These are phyloP conservation scores for Panaeolus papilionaceus DNA, from an alignment of 768 basidiomycete species.

Conservation along the genomic window DNA sequence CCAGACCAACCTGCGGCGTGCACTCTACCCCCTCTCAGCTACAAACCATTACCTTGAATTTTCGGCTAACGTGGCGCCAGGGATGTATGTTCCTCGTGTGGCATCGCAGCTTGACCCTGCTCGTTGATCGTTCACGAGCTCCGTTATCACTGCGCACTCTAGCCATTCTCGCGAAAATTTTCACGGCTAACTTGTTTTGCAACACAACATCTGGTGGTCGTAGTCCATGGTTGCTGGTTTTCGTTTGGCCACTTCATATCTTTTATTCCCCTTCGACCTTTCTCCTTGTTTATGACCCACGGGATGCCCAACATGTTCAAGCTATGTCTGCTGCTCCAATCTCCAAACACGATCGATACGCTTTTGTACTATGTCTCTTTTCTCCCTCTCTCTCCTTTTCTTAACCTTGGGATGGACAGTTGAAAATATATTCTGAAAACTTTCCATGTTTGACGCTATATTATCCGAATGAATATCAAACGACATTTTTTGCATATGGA, in stretches of 20 bases:
- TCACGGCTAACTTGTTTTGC: background rate
- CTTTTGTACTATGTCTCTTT: slow-evolving; percentile 19
- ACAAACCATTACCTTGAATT: slow-evolving; percentile 7
- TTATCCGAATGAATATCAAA: background rate
- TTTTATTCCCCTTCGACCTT: slow-evolving; percentile 8
- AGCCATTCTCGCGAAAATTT: background rate
- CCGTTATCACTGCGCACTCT: background rate
- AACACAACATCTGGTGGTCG: background rate
- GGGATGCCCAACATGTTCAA: background rate
- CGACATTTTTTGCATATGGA: background rate
- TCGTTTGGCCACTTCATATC: background rate
- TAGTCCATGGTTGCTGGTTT: background rate
- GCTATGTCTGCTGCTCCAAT: background rate
- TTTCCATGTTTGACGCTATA: background rate
- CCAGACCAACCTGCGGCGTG: background rate
- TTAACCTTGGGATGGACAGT: slow-evolving; percentile 17
- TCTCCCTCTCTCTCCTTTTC: slow-evolving; percentile 10
- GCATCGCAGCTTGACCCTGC: background rate
- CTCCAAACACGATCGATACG: background rate
- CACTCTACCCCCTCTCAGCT: slow-evolving; percentile 5
- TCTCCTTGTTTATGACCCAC: background rate
- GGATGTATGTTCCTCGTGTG: slow-evolving; percentile 16
- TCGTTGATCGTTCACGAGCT: slow-evolving; percentile 1
- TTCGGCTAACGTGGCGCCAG: background rate
- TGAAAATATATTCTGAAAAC: slow-evolving; percentile 8